Percentiles rank a stretch among this genome's conserved stretches.
phyloP scores from a whole-genome alignment of 192 early-diverging fungal species.

The Backusella sp. region DNA sequence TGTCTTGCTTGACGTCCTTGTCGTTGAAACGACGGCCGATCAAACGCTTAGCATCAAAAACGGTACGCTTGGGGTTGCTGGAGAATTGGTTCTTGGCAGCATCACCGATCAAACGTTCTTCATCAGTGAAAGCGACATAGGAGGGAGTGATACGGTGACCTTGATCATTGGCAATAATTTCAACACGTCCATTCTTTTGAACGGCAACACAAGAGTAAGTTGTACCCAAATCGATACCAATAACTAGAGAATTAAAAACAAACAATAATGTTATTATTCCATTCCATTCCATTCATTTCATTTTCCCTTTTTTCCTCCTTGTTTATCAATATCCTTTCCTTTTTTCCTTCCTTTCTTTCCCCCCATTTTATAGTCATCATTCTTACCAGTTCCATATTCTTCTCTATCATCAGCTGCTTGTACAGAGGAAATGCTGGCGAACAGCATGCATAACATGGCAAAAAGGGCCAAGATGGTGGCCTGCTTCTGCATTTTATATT shows the following conservation, averaged over 20 bases:
- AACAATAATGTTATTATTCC: neutral
- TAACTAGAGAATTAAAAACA: conserved; percentile 6
- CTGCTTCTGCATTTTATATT: conserved; percentile 26
- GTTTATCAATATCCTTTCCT: neutral
- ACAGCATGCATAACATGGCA: conserved; percentile 20
- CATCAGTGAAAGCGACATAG: conserved; percentile 89
- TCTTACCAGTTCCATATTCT: conserved; percentile 30
- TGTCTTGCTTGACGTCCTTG: conserved; percentile 85
- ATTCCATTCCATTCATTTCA: neutral
- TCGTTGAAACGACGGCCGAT: conserved; percentile 84
- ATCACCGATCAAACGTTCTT: conserved; percentile 88
- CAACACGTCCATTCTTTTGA: conserved; percentile 42
- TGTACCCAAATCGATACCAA: conserved; percentile 51
- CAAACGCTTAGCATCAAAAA: conserved; percentile 92
- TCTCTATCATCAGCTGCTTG: conserved; percentile 24
- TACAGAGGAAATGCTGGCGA: conserved; percentile 7
- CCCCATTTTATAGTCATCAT: neutral
- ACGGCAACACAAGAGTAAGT: conserved; percentile 47
- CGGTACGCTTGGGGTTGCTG: conserved; percentile 83
- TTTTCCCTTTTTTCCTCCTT: neutral
- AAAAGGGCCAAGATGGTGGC: conserved; percentile 27
- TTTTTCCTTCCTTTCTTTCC: neutral
- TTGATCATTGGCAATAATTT: conserved; percentile 94
- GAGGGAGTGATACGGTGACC: conserved; percentile 93
- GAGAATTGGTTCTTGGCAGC: conserved; percentile 93